Conservation (phyloP, 352 stramenopile genomes). For the Phytophthora sp. region DNA sequence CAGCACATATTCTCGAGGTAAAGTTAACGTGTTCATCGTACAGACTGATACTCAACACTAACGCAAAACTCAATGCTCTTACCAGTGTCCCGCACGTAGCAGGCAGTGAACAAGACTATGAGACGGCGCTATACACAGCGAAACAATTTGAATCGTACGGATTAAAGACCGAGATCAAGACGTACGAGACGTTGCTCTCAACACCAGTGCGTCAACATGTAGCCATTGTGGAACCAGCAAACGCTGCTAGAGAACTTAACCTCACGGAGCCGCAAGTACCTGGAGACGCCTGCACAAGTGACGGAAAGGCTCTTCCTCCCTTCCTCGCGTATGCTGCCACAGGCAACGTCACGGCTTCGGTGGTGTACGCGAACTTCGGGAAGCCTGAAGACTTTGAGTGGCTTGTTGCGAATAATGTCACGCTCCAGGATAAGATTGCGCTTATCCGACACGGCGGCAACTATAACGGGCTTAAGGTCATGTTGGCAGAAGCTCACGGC, state of each 20-base stretch:
- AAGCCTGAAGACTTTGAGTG: constrained; percentile 70
- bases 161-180: constrained; percentile 59
- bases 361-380: constrained; percentile 90
- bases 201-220: constrained; percentile 46
- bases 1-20: constrained; percentile 50
- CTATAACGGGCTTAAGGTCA: constrained; percentile 66
- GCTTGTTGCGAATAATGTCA: constrained; percentile 56
- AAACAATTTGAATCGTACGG: constrained; percentile 52
- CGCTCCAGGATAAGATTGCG: constrained; percentile 64
- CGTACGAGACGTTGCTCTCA: constrained; percentile 71
- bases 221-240: constrained; percentile 43
- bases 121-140: constrained; percentile 53
- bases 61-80: no score
- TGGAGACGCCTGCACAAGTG: constrained; percentile 64
- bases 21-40: background rate
- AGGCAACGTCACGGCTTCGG: constrained; percentile 59
- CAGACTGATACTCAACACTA: no score
- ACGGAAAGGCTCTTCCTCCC: constrained; percentile 54
- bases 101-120: constrained; percentile 42
- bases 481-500: constrained; percentile 63
- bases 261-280: constrained; percentile 55
- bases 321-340: constrained; percentile 83
- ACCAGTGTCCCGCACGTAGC: constrained; percentile 39
- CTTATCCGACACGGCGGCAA: constrained; percentile 66
- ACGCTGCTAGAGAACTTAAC: constrained; percentile 39